Conservation (phyloP, 176 grass and related monocot species). For the Aegilops tauschii region DNA sequence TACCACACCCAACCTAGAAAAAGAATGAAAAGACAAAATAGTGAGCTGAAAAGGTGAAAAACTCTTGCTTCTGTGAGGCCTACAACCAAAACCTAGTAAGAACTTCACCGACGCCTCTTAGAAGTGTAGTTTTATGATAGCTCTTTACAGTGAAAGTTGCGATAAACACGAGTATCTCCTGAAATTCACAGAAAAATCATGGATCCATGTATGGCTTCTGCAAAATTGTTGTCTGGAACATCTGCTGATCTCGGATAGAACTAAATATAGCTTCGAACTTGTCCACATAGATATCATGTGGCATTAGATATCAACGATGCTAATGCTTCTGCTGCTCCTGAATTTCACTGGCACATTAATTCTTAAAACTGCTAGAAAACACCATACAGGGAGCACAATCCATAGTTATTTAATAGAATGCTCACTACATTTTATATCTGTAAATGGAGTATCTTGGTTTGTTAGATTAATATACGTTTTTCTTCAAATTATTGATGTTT, state of each 20-base stretch:
- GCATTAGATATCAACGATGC: not conserved
- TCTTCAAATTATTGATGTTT: not conserved
- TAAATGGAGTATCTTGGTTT: not conserved
- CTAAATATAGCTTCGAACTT: not conserved
- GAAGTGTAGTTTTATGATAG: not conserved
- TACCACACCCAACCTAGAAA: not conserved
- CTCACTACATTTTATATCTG: conserved; percentile 1
- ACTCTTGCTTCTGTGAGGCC: not conserved
- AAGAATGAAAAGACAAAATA: not conserved
- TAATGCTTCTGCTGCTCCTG: not conserved
- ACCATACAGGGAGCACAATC: not conserved
- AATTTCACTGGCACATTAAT: conserved; percentile 2
- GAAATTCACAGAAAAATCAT: not conserved
- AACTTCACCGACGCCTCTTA: not conserved
- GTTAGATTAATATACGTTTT: conserved; percentile 1
- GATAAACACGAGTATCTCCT: not conserved
- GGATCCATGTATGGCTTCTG: not conserved
- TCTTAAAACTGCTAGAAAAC: conserved; percentile 1
- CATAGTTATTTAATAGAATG: not conserved
- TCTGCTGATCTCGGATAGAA: not conserved
- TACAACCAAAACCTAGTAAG: not conserved
- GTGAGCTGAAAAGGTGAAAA: not conserved
- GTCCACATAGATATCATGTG: not conserved
- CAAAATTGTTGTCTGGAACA: not conserved
- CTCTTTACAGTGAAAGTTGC: not conserved